phyloP scores from a whole-genome alignment of 371 early-diverging fungal species.

The Amoeboaphelidium protococcarum region DNA sequence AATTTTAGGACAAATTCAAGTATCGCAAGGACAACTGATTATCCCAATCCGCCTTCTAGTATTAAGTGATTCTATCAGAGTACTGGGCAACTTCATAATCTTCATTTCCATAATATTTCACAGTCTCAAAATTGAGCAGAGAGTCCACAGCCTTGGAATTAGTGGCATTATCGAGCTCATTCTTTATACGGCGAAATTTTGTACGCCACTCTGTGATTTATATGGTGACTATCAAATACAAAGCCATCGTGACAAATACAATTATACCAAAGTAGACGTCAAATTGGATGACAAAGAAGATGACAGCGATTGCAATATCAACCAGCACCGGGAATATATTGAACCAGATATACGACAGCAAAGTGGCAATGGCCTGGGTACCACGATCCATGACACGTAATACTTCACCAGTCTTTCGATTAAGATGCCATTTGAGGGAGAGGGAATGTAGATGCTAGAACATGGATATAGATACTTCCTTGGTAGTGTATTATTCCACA shows the following conservation, averaged over 20 bases:
- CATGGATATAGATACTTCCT: conserved; percentile 52
- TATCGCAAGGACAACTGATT: conserved; percentile 35
- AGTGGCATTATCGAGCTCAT: conserved; percentile 19
- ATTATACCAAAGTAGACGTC: conserved; percentile 51
- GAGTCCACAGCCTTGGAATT: conserved; percentile 48
- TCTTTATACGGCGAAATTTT: conserved; percentile 42
- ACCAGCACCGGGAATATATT: conserved; percentile 62
- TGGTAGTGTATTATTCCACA: conserved; percentile 64
- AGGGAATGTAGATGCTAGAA: conserved; percentile 48
- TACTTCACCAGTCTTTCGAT: conserved; percentile 80
- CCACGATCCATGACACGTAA: conserved; percentile 69
- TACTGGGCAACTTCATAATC: conserved; percentile 50
- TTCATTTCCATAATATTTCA: conserved; percentile 55
- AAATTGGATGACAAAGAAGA: conserved; percentile 35
- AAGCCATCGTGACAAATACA: conserved; percentile 54
- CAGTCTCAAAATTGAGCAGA: conserved; percentile 80
- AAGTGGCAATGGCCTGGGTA: conserved; percentile 38
- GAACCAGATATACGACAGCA: conserved; percentile 55
- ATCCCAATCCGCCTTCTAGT: conserved; percentile 51
- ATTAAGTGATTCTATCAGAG: conserved; percentile 35
- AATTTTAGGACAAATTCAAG: conserved; percentile 55
- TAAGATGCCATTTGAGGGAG: conserved; percentile 63
- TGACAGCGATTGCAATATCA: conserved; percentile 54
- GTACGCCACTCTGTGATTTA: conserved; percentile 75
- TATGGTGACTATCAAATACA: conserved; percentile 56